These are phyloP conservation scores for Verruconis gallopava DNA, from an alignment of 2,329 filamentous ascomycete species.

Conservation along the genomic window DNA sequence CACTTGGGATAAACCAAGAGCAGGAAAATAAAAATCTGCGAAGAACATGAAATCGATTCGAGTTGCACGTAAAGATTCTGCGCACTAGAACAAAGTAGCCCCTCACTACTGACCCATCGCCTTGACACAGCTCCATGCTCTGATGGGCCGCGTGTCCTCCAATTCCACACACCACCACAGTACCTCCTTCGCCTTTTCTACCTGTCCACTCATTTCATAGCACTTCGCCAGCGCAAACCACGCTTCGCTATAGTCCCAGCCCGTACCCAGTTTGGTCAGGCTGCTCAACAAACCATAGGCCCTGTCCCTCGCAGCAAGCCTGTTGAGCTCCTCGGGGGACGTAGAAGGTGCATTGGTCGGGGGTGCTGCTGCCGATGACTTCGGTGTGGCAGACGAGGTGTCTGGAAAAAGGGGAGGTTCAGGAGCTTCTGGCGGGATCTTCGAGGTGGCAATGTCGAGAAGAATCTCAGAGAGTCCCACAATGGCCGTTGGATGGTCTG, in stretches of 20 bases:
- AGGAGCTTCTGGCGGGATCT: constrained; percentile 44
- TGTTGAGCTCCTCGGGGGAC: constrained; percentile 55
- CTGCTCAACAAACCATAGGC: constrained; percentile 73
- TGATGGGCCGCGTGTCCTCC: constrained; percentile 69
- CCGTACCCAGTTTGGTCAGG: constrained; percentile 70
- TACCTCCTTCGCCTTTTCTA: constrained; percentile 79
- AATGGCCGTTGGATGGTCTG: constrained; percentile 68
- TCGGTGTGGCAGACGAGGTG: constrained; percentile 5
- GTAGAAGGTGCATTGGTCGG: background rate
- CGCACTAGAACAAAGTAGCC: no score
- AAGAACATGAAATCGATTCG: no score
- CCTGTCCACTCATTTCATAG: constrained; percentile 75
- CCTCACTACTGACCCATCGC: no score
- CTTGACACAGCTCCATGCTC: constrained; percentile 62
- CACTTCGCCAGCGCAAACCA: constrained; percentile 83
- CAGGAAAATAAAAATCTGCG: no score
- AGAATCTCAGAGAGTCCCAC: constrained; percentile 75
- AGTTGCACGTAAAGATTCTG: no score
- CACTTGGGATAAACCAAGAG: no score
- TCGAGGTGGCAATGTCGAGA: constrained; percentile 68
- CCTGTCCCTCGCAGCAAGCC: constrained; percentile 79
- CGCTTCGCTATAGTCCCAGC: constrained; percentile 87
- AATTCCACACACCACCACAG: constrained; percentile 97
- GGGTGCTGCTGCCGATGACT: background rate
- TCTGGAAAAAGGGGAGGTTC: constrained; percentile 19